A percentile compares a stretch with the other conserved stretches of the same genome.
These are phyloP conservation scores for Rhodotorula babjevae DNA, from an alignment of 768 basidiomycete species.

Conservation along the genomic window DNA sequence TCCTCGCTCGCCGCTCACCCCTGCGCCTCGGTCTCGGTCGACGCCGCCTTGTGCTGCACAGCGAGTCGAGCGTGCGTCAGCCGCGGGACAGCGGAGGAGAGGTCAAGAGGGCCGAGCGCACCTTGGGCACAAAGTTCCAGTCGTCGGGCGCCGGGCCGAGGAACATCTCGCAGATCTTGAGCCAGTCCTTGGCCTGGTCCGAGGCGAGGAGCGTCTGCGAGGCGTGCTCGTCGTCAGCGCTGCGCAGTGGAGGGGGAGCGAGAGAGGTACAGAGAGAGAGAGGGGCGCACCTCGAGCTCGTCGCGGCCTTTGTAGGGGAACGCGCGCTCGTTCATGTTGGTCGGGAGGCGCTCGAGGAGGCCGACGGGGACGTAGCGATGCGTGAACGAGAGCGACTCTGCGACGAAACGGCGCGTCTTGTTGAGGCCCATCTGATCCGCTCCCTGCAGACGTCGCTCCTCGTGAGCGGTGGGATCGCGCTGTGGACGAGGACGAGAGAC, in stretches of 20 bases:
- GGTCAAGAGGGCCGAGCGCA: not conserved
- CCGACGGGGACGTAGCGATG: constrained; percentile 95
- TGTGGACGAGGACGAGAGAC: not conserved
- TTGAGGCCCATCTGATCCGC: constrained; percentile 64
- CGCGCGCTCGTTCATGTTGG: constrained; percentile 80
- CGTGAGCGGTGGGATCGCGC: too few species aligned
- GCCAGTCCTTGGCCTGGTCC: constrained; percentile 76
- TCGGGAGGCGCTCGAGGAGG: constrained; percentile 72
- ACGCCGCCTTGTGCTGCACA: constrained; percentile 10
- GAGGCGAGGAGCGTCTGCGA: constrained; percentile 71
- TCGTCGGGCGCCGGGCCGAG: constrained; percentile 29
- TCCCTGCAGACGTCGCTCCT: constrained; percentile 16
- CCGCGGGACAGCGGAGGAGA: too few species aligned
- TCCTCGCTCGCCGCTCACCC: not conserved
- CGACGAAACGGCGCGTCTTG: constrained; percentile 84
- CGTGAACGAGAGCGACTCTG: constrained; percentile 92
- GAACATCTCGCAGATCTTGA: constrained; percentile 62
- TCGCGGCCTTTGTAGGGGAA: constrained; percentile 80
- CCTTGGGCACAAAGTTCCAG: constrained; percentile 31
- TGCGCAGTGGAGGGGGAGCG: too few species aligned
- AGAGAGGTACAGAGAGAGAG: not conserved
- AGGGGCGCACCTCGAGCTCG: constrained; percentile 67
- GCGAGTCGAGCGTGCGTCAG: not conserved
- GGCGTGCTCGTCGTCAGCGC: not conserved
- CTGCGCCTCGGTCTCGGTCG: constrained; percentile 12